Conservation (phyloP, 148 eudicot species). For the Linanthus parryae region DNA sequence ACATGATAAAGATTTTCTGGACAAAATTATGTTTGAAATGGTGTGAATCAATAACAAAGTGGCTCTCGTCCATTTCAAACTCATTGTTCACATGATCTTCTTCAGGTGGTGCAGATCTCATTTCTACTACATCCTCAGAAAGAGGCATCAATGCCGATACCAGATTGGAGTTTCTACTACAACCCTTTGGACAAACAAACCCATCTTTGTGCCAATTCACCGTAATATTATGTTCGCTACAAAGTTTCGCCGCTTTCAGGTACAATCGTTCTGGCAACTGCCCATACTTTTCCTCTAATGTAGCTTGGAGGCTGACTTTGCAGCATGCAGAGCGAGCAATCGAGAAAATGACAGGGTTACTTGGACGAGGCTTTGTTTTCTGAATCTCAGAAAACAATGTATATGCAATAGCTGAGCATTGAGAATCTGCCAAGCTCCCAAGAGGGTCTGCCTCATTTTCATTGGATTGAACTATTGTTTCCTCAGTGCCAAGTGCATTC, state of each 20-base stretch:
- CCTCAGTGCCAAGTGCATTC: slow-evolving; percentile 31
- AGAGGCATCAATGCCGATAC: slow-evolving; percentile 26
- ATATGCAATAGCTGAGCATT: slow-evolving; percentile 78
- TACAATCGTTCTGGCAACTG: slow-evolving; percentile 70
- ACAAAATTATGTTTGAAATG: slow-evolving; percentile 45
- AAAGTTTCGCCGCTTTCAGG: slow-evolving; percentile 86
- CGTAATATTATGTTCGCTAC: slow-evolving; percentile 68
- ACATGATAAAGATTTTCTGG: slow-evolving; percentile 55
- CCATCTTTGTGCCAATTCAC: slow-evolving; percentile 84
- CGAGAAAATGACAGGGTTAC: slow-evolving; percentile 62
- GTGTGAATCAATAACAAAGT: slow-evolving; percentile 58
- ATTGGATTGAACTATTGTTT: slow-evolving; percentile 30
- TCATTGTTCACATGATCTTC: slow-evolving; percentile 26
- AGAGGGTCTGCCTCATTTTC: slow-evolving; percentile 43
- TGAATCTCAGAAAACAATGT: slow-evolving; percentile 59
- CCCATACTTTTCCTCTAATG: slow-evolving; percentile 76
- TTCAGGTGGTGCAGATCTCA: slow-evolving; percentile 16
- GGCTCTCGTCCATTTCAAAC: slow-evolving; percentile 92
- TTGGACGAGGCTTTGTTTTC: slow-evolving; percentile 71
- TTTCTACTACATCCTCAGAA: slow-evolving; percentile 16
- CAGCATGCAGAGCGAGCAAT: slow-evolving; percentile 77
- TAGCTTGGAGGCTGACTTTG: slow-evolving; percentile 51
- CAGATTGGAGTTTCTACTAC: slow-evolving; percentile 27
- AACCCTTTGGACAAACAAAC: slow-evolving; percentile 67
- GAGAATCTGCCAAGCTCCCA: slow-evolving; percentile 61